Evolutionary conservation across 2,329 filamentous ascomycete genomes (phyloP), one percentile per base, ranked within the genome.

Genomic region (Septoria linicola): DNA sequence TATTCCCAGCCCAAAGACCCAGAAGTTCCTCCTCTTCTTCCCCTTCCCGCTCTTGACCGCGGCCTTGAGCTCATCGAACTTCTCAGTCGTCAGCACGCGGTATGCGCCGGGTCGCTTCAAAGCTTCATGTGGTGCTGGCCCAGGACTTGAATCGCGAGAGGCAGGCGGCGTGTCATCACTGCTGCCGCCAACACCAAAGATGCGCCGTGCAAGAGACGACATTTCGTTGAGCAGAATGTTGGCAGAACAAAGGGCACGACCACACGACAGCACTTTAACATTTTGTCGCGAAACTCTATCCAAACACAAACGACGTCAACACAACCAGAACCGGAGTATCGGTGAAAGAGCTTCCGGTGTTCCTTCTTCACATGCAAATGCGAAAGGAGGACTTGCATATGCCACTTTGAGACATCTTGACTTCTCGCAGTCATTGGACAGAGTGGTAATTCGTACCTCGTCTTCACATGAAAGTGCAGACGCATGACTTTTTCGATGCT

Each of bases 1-100:
- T 34, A 90, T 89, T 25, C 93, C 93, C 16, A 99, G 77, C 8
- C 85, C 74, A 70, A 99, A 97, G 21, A 96, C 87, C 65, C 95
- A 82, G 2, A 85, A 84, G 70, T 83, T 88, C 56, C 85, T 83
- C 61, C 88, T 82, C 72, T 92, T 95, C 49, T 65, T 72, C 19
- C 61, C 70, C 61, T 51, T 51, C 16, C 50, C 34, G 16, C 77
- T 67, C 48, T 66, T 63, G 31, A 62, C 63, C 7, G 63, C 59
- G 36, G 65, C 59, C 17, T 46, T 65, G 52, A 75, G 66, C 55
- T 72, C 70, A 45, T 75, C 65, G 34, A 80, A 70, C 59, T 76
- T 76, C 51, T 75, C 71, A 6, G 73, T 72, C 8, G 77, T 72
- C n/a, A 79, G 71, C n/a, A 81, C 67, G 49, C 73, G 75, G 53